A percentile compares a stretch with the other conserved stretches of the same genome.
These are phyloP conservation scores for Salix exigua DNA, from an alignment of 345 rosid species.

Conservation along the genomic window DNA sequence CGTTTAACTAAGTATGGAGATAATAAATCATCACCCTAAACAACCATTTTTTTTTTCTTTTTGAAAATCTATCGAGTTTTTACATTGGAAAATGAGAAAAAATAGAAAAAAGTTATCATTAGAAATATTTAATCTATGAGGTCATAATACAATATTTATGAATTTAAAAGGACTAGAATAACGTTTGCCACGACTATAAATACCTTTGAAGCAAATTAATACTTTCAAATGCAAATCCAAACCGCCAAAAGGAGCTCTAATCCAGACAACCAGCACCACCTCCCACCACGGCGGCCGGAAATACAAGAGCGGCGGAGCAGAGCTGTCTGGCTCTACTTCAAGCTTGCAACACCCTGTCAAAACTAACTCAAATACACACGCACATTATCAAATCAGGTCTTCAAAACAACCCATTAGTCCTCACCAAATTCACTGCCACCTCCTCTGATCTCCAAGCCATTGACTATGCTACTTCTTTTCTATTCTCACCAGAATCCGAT, in stretches of 20 bases:
- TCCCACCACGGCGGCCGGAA: not conserved
- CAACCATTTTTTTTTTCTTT: too few species aligned
- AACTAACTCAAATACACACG: slow-evolving; percentile 39
- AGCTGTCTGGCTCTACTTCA: slow-evolving; percentile 41
- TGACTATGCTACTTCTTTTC: slow-evolving; percentile 36
- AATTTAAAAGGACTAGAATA: not conserved
- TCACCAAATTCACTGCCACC: slow-evolving; percentile 45
- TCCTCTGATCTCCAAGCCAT: slow-evolving; percentile 39
- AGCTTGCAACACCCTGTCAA: slow-evolving; percentile 26
- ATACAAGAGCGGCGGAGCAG: slow-evolving; percentile 41
- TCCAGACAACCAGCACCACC: not conserved
- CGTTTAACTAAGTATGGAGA: too few species aligned
- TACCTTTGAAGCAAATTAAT: not conserved
- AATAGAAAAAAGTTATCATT: not conserved
- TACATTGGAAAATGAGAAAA: too few species aligned
- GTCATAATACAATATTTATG: not conserved
- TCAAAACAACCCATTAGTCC: slow-evolving; percentile 41
- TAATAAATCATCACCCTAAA: too few species aligned
- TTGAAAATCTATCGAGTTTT: too few species aligned
- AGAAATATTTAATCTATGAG: not conserved
- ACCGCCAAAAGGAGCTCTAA: slow-evolving; percentile 8
- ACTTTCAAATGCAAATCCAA: slow-evolving; percentile 22
- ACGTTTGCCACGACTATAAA: not conserved
- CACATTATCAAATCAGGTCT: slow-evolving; percentile 45
- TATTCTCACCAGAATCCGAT: slow-evolving; percentile 44